Evolutionary conservation across 2,329 filamentous ascomycete genomes (phyloP).

Genomic region (Talaromyces sp.): DNA sequence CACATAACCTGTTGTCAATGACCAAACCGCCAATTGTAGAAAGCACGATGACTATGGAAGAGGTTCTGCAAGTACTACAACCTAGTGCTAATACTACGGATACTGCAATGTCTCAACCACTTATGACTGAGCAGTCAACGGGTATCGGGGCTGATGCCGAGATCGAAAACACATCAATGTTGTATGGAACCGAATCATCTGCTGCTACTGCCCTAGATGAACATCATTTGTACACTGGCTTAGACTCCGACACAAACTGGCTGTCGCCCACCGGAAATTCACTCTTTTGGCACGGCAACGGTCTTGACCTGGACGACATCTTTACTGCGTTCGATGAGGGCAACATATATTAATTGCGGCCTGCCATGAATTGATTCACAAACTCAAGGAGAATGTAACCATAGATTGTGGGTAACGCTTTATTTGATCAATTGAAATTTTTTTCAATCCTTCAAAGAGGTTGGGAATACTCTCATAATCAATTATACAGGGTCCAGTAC

Average conservation of each 20-base stretch:
- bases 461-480: too few species aligned
- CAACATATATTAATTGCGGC: not conserved
- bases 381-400: too few species aligned
- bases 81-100: not conserved
- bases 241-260: not conserved
- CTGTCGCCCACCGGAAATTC: not conserved
- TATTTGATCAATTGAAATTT: too few species aligned
- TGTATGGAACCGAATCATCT: not conserved
- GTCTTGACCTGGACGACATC: not conserved
- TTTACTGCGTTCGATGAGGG: constrained; percentile 3
- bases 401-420: too few species aligned
- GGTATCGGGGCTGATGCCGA: not conserved
- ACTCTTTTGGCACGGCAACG: not conserved
- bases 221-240: not conserved
- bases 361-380: too few species aligned
- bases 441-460: too few species aligned
- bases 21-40: not conserved
- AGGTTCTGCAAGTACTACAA: constrained; percentile 1
- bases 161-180: not conserved
- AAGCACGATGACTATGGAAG: not conserved
- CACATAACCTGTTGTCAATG: not conserved
- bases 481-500: too few species aligned
- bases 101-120: not conserved
- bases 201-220: not conserved
- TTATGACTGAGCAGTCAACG: not conserved